Evolutionary conservation across 495 filamentous ascomycete species (phyloP).

Genomic region (Stereocaulon alpinum): DNA sequence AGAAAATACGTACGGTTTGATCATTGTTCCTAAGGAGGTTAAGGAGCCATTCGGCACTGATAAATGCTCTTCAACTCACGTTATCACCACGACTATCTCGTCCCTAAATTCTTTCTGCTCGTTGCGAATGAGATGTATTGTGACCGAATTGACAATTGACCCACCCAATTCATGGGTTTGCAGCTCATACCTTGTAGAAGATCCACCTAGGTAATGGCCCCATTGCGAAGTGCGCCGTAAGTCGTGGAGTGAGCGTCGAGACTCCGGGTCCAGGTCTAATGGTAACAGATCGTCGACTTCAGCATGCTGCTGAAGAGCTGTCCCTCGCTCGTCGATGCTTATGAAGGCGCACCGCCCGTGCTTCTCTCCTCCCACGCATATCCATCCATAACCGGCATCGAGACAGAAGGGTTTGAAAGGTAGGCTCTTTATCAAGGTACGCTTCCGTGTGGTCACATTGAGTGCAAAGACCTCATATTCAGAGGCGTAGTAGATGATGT

Average conservation of each 20-base stretch:
- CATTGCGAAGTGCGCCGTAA: not conserved
- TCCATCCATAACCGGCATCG: conserved; percentile 72
- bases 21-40: conserved; percentile 64
- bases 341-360: conserved; percentile 78
- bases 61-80: conserved; percentile 26
- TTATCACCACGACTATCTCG: conserved; percentile 56
- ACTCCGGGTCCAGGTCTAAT: conserved; percentile 39
- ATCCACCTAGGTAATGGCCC: conserved; percentile 11
- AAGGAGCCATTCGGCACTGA: not conserved
- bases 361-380: conserved; percentile 75
- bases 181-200: conserved; percentile 35
- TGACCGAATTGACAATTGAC: conserved; percentile 61
- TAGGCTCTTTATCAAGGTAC: conserved; percentile 64
- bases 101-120: conserved; percentile 37
- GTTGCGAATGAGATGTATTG: conserved; percentile 49
- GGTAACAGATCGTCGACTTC: conserved; percentile 55
- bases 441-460: conserved; percentile 58
- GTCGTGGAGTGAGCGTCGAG: conserved; percentile 10
- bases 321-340: conserved; percentile 18
- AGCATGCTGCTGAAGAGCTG: conserved; percentile 29
- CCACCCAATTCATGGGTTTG: conserved; percentile 44
- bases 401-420: conserved; percentile 79
- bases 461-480: conserved; percentile 63
- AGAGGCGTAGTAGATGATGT: conserved; percentile 73
- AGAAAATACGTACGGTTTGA: conserved; percentile 68